phyloP scores from a whole-genome alignment of 169 alveolate species.

The Theileria equi region DNA sequence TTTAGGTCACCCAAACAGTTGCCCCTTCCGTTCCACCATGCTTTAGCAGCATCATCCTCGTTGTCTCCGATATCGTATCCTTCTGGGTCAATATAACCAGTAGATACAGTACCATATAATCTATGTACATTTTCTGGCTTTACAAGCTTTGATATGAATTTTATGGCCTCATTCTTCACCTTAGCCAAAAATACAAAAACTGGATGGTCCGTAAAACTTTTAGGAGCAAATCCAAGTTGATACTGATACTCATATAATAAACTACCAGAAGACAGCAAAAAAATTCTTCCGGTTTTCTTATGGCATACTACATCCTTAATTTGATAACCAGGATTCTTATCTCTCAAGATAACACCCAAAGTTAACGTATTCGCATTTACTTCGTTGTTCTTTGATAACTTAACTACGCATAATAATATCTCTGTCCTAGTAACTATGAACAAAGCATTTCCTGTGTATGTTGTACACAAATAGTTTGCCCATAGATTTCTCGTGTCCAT shows the following conservation, averaged over 20 bases:
- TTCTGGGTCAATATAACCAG: constrained; percentile 23
- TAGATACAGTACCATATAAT: constrained; percentile 22
- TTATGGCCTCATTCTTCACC: constrained; percentile 1
- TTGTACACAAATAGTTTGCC: constrained; percentile 3
- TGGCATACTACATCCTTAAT: constrained; percentile 35
- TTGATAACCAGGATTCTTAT: constrained; percentile 13
- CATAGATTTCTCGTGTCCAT: neutral
- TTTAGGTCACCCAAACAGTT: constrained; percentile 24
- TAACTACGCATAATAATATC: constrained; percentile 26
- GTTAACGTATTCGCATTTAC: neutral
- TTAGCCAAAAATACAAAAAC: neutral
- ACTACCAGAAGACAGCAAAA: constrained; percentile 31
- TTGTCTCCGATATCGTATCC: no score
- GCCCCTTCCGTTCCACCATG: constrained; percentile 16
- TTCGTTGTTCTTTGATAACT: neutral
- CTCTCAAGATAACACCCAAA: constrained; percentile 23
- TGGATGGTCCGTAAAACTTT: constrained; percentile 16
- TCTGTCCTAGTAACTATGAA: constrained; percentile 49
- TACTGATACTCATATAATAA: constrained; percentile 54
- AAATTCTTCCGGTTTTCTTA: constrained; percentile 31
- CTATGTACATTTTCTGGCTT: constrained; percentile 12
- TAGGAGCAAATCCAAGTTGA: constrained; percentile 32
- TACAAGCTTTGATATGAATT: constrained; percentile 1
- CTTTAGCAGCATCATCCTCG: neutral
- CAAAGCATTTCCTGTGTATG: constrained; percentile 48